Evolutionary conservation across 2,329 filamentous ascomycete species (phyloP).

Genomic region (Fusarium secorum): DNA sequence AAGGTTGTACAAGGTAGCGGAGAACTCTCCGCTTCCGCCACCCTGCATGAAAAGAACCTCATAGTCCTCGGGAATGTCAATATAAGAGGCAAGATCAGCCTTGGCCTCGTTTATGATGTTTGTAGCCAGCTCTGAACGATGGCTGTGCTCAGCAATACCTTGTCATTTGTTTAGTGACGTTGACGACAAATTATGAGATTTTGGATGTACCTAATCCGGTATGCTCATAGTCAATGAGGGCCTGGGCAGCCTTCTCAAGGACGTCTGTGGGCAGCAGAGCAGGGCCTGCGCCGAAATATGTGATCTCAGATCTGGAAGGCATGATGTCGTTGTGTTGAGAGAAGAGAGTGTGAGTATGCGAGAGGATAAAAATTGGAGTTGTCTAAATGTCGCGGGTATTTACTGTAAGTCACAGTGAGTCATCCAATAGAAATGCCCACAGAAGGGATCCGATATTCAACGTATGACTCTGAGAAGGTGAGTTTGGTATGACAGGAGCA

Average conservation of each 20-base stretch:
- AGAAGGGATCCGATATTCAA: constrained; percentile 18
- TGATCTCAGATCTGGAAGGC: constrained; percentile 77
- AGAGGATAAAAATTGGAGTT: constrained; percentile 24
- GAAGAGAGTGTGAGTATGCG: constrained; percentile 14
- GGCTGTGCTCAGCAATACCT: constrained; percentile 82
- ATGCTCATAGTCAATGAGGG: constrained; percentile 81
- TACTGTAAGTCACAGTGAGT: constrained; percentile 27
- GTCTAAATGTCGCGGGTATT: constrained; percentile 9
- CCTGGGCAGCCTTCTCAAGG: constrained; percentile 76
- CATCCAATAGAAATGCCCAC: constrained; percentile 38
- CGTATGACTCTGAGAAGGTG: constrained; percentile 21
- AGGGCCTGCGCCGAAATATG: constrained; percentile 91
- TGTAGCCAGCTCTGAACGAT: constrained; percentile 80
- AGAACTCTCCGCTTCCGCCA: constrained; percentile 87
- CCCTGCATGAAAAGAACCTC: constrained; percentile 89
- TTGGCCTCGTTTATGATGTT: constrained; percentile 83
- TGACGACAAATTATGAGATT: not conserved
- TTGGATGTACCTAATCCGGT: constrained; percentile 72
- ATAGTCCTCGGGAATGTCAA: constrained; percentile 86
- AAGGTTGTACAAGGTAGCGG: constrained; percentile 83
- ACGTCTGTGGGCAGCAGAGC: constrained; percentile 85
- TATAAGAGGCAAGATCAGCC: constrained; percentile 72
- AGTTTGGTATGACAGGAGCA: not conserved
- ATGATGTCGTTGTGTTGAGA: constrained; percentile 52
- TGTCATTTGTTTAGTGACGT: not conserved